Conservation (phyloP, 805 yeast genomes). For the Kurtzmaniella cleridarum region DNA sequence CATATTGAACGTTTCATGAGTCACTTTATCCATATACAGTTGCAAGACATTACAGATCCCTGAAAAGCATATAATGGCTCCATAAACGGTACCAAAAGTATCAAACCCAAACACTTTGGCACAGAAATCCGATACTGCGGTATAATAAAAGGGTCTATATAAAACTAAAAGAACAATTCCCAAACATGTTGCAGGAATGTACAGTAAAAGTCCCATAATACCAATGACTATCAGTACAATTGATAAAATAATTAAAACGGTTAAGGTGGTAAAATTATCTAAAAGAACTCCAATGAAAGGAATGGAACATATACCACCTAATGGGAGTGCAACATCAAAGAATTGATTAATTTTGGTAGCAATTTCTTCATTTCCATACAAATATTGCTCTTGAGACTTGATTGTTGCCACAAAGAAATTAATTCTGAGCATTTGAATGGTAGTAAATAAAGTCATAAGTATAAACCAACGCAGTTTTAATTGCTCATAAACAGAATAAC, state of each 20-base stretch:
- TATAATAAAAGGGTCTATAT: constrained; percentile 88
- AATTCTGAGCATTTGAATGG: constrained; percentile 85
- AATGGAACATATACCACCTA: constrained; percentile 82
- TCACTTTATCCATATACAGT: constrained; percentile 59
- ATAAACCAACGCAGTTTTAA: constrained; percentile 68
- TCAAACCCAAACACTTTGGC: constrained; percentile 92
- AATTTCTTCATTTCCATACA: constrained; percentile 47
- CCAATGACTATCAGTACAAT: constrained; percentile 61
- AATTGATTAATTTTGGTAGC: constrained; percentile 63
- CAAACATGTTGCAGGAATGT: constrained; percentile 50
- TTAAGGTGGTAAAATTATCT: constrained; percentile 65
- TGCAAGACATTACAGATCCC: constrained; percentile 78
- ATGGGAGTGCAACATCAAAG: constrained; percentile 81
- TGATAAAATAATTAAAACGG: constrained; percentile 49
- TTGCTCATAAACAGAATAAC: constrained; percentile 44
- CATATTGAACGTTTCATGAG: constrained; percentile 62
- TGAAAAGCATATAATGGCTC: constrained; percentile 73
- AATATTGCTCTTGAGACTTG: constrained; percentile 71
- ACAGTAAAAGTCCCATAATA: constrained; percentile 58
- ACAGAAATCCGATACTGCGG: constrained; percentile 85
- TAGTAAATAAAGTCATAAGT: constrained; percentile 71
- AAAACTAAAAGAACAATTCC: constrained; percentile 73
- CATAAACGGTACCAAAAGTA: constrained; percentile 89
- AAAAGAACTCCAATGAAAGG: constrained; percentile 80
- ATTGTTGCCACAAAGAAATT: constrained; percentile 92